Evolutionary conservation across 371 early-diverging fungal species (phyloP), one percentile per base, ranked within the genome.

Genomic region (Batkoa obscura): DNA sequence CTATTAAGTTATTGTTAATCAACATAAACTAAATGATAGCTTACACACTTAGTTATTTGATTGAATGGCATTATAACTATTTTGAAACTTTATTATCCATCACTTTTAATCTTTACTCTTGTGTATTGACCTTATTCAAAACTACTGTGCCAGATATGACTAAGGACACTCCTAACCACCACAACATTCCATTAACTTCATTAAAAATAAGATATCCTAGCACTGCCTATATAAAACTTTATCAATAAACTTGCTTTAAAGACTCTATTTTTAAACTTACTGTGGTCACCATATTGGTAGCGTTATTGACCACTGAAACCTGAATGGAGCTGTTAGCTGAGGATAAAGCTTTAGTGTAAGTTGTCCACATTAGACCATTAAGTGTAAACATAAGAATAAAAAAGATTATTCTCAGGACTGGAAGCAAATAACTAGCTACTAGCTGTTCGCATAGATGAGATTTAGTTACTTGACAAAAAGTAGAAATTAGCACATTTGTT

Each of bases 341-440:
- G 30, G 15, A 15, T 47, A 47, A n/a, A 9, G 48, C 48, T 47
- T n/a, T 47, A 6, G 48, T 47, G n/a, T 47, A 47, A 47, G 15
- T 47, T 30, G 30, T 47, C 48, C 48, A 47, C 48, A 47, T 47
- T 32, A 47, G 48, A 15, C 48, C 48, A n/a, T 47, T 47, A n/a
- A 32, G 10, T 6, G 31, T 9, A 15, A 30, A 12, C 48, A 47
- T 47, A 9, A 32, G 23, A 30, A 30, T 32, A 30, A 47, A 47
- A 47, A 47, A n/a, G 48, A 15, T 6, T 30, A 47, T 8, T 30
- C 48, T 12, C 15, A 47, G n/a, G 23, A 10, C 31, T 47, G 48
- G 30, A n/a, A 15, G 23, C 15, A 41, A n/a, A 23, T 23, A 23
- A 23, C 23, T 23, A 23, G 23, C 23, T 23, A 23, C 23, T 23